Evolutionary conservation across 2,329 filamentous ascomycete species (phyloP).

Genomic region (Dryadomyces quercus-mongolicae): DNA sequence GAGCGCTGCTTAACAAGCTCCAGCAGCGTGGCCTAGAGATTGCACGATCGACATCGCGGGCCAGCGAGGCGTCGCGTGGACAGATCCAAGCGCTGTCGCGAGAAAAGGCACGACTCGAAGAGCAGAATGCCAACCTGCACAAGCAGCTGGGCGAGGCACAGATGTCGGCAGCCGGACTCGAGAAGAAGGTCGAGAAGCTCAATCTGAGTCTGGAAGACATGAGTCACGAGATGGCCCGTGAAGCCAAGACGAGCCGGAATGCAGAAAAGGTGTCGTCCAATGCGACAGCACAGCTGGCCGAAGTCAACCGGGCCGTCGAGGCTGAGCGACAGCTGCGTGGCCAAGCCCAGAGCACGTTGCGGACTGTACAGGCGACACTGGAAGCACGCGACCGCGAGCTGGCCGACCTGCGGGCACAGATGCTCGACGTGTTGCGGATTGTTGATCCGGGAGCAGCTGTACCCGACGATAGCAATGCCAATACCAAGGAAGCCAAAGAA

Average conservation of each 20-base stretch:
- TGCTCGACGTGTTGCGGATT: constrained; percentile 72
- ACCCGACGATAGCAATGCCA: no score
- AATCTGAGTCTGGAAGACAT: constrained; percentile 80
- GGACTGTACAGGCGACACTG: constrained; percentile 66
- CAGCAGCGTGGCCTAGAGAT: constrained; percentile 97
- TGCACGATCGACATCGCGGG: constrained; percentile 76
- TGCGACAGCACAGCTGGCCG: constrained; percentile 70
- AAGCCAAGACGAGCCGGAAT: constrained; percentile 79
- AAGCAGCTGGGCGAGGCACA: constrained; percentile 82
- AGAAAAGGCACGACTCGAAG: constrained; percentile 73
- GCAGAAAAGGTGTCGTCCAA: constrained; percentile 81
- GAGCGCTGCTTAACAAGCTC: constrained; percentile 87
- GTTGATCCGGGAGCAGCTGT: constrained; percentile 83
- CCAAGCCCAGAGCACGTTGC: constrained; percentile 76
- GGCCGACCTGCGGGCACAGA: constrained; percentile 64
- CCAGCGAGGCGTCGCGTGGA: constrained; percentile 68
- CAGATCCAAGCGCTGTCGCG: constrained; percentile 66
- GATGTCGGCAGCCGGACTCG: constrained; percentile 66
- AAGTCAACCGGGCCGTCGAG: constrained; percentile 80
- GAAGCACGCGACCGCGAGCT: constrained; percentile 74
- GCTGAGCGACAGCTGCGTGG: constrained; percentile 75
- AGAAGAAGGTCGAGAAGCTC: constrained; percentile 92
- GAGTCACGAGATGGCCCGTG: constrained; percentile 80
- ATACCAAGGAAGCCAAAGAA: no score
- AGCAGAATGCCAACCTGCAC: constrained; percentile 67